Percentiles rank a stretch among this genome's conserved stretches.
Conservation (phyloP, 371 early-diverging fungal genomes). For the Neoconidiobolus thromboides region DNA sequence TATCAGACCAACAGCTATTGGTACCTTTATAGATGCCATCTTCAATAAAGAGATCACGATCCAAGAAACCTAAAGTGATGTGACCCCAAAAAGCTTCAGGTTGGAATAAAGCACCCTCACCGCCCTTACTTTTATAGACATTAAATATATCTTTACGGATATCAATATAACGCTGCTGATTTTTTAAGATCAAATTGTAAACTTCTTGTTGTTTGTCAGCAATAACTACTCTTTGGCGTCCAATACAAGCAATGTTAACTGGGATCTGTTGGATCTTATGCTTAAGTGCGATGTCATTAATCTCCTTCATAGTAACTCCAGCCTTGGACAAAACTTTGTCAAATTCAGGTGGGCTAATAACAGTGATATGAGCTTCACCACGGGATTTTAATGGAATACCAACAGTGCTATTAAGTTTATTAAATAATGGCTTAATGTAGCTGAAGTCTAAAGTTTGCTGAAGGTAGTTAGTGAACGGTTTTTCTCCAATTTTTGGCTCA, state of each 20-base stretch:
- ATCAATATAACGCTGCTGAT: slow-evolving; percentile 14
- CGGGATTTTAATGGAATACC: slow-evolving; percentile 23
- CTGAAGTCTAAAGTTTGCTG: slow-evolving; percentile 36
- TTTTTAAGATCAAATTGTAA: slow-evolving; percentile 20
- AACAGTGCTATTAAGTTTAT: slow-evolving; percentile 23
- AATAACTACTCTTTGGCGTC: slow-evolving; percentile 25
- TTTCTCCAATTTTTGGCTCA: slow-evolving; percentile 2
- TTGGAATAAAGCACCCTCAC: slow-evolving; percentile 34
- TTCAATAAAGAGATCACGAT: slow-evolving; percentile 38
- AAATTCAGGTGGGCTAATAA: slow-evolving; percentile 56
- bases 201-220: slow-evolving; percentile 12
- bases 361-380: slow-evolving; percentile 59
- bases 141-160: slow-evolving; percentile 29
- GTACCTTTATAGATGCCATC: slow-evolving; percentile 54
- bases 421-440: slow-evolving; percentile 29
- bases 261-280: slow-evolving; percentile 29
- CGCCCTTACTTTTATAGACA: slow-evolving; percentile 26
- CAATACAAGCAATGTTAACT: slow-evolving; percentile 40
- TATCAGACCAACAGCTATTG: slow-evolving; percentile 37
- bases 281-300: slow-evolving; percentile 32
- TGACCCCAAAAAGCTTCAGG: slow-evolving; percentile 48
- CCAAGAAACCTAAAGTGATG: slow-evolving; percentile 44
- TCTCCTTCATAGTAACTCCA: slow-evolving; percentile 45
- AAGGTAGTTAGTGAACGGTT: slow-evolving; percentile 25
- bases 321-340: slow-evolving; percentile 25